Base-by-base conservation (phyloP, 2,329 filamentous ascomycete genomes). In the Stachybotrys chartarum region DNA sequence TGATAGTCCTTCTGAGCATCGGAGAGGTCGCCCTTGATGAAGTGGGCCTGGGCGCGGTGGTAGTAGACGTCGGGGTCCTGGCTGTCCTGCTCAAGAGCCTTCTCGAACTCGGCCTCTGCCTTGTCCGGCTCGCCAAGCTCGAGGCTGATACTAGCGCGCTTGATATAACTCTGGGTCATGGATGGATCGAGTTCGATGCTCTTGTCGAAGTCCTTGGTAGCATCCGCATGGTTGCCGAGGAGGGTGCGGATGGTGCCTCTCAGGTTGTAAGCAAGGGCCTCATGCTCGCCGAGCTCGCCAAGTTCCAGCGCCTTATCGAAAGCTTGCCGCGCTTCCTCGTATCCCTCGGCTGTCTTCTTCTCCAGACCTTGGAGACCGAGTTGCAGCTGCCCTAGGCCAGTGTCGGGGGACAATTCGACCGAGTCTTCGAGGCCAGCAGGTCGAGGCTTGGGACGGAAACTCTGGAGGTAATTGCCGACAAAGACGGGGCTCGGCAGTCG, bases 1-100 rank as follows among this genome's bases (percentile, higher is more conserved):
- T 99, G 94, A 78, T 99, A 99, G 76, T 99, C 94, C 78, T 95
- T 96, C 57, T 94, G 92, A 5, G 94, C 94, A 63, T 95, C 90
- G 55, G 87, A 85, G 64, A 96, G 96, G 70, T 97, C 93, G 55
- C 87, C 86, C 65, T 96, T 90, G 74, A 99, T 97, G 77, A 99
- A 99, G 78, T 97, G 92, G 24, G 97, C 85, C 75, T 99, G 94
- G 14, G 94, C 94, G 59, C 94, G 92, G 80, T 99, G 94, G 79
- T 99, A 99, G 82, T 92, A 99, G 70, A 99, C 96, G 68, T 99
- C 94, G 7, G 94, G 93, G 67, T 99, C 94, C 55, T 88, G 82
- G 63, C 85, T 81, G 76, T 97, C 92, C 72, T 96, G 88, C 63
- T 84, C 80, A 64, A 95, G 83, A 42, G 94, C 94, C 64, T 87